Base-by-base conservation (phyloP, 176 grass and related monocot species). In the Poa annua region DNA sequence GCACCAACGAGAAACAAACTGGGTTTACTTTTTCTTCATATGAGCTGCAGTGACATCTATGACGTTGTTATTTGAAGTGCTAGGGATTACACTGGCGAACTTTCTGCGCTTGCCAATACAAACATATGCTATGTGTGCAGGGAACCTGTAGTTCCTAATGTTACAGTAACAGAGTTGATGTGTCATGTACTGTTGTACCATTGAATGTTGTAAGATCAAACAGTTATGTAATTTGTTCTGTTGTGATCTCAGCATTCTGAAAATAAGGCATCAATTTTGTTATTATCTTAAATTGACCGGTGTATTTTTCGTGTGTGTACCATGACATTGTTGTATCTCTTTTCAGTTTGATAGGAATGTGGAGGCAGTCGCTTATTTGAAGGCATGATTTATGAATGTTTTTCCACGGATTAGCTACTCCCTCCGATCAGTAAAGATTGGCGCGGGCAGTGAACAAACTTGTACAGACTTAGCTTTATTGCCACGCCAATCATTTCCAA, bases 21-120 rank as follows among this genome's bases (percentile, higher is more conserved):
- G 93, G 96, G 65, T 96, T 90, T 80, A 95, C 96, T 19, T 98
- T 98, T 78, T 96, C 93, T n/a, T 98, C 96, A 5, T 96, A 98
- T 85, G 90, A 98, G 83, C 84, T 98, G 36, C 82, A 86, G 88
- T 98, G 85, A 93, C 14, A 66, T 20, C 35, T 65, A 36, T 7
- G 3, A 14, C 49, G 11, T 26, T 61, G 36, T 29, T 59, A 35
- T 6, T 49, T 6, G 45, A 74, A 86, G 86, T 98, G 87, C 88
- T 8, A 71, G 14, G 42, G 75, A 45, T 66, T 51, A 25, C 4
- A 41, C 5, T 0, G 45, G 36, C 6, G 6, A 49, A 48, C 26
- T 80, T 74, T 66, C 75, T 66, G 71, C 19, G 8, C 39, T 25
- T 75, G 29, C 22, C 8, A 41, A 54, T 75, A 44, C 73, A 64